A percentile compares a stretch with the other conserved stretches of the same genome.
These are phyloP conservation scores for Phytopythium mirpurense DNA, from an alignment of 352 stramenopile species.

Conservation along the genomic window DNA sequence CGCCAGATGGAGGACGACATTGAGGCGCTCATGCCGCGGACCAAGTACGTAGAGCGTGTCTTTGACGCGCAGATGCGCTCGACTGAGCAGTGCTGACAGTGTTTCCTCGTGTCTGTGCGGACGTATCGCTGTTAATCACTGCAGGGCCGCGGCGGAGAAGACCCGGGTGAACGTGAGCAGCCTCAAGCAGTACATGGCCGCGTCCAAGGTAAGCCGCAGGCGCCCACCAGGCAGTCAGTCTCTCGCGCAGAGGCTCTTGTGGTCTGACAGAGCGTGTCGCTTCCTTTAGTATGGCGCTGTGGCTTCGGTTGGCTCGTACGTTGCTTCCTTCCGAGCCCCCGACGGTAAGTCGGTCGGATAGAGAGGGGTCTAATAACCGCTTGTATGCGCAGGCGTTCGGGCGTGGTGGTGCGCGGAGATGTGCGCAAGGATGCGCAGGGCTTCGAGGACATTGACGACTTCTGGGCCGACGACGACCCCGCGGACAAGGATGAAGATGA, in stretches of 20 bases:
- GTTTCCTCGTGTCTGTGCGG: no score
- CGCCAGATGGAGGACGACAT: conserved; percentile 44
- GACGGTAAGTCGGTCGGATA: no score
- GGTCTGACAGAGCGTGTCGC: not conserved
- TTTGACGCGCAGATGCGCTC: no score
- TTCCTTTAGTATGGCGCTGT: not conserved
- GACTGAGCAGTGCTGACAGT: no score
- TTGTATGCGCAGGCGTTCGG: conserved; percentile 31
- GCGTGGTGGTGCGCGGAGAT: conserved; percentile 51
- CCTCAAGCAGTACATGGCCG: conserved; percentile 60
- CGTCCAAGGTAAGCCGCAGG: conserved; percentile 27
- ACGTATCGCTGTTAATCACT: no score
- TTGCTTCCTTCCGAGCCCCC: no score
- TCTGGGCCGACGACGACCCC: conserved; percentile 64
- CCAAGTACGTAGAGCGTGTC: conserved; percentile 39
- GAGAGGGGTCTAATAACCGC: no score
- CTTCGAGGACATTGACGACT: conserved; percentile 86
- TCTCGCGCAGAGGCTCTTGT: no score
- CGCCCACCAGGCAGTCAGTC: no score
- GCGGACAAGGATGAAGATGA: conserved; percentile 38
- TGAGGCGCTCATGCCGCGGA: conserved; percentile 65
- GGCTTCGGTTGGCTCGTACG: conserved; percentile 21
- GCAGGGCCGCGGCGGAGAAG: conserved; percentile 37
- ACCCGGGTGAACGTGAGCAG: conserved; percentile 40
- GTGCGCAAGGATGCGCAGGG: conserved; percentile 73